Base-by-base conservation (phyloP, 1,139 yeast genomes). In the Petasospora fabianii region DNA sequence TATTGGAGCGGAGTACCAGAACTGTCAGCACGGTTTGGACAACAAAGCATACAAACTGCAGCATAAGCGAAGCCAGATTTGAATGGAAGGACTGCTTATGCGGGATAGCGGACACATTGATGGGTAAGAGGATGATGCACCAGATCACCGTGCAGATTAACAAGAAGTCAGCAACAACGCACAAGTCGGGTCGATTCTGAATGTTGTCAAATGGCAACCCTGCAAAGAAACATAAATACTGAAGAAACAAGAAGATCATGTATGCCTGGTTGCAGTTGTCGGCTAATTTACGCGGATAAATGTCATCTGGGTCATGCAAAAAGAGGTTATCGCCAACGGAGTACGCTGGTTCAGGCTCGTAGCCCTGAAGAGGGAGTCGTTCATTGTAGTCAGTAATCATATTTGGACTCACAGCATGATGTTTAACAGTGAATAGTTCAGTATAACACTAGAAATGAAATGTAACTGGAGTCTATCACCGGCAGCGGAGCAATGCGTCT, bases 121-220 rank as follows among this genome's bases (percentile, higher is more conserved):
- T 5, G 5, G 50, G 50, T 10, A 40, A 16, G 14, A 42, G 21
- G 27, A 41, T 15, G 20, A 37, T 18, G 35, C 44, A 39, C 11
- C 31, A 5, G 14, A 37, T 14, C 7, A 42, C 38, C 6, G 40
- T 30, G 26, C 60, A 36, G 8, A 64, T 39, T 30, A 62, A 53
- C 41, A 50, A 62, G n/a, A 62, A 40, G 24, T 55, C 52, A 5
- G 66, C 29, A 5, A 50, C 17, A 17, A 43, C 12, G n/a, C 45
- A 59, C 3, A 69, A 45, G 1, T 62, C 43, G 4, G 78, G 77
- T 20, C 73, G 53, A 38, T 69, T 63, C 24, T 60, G 62, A 8
- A 73, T 63, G 14, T 61, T 66, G 16, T 71, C 70, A 44, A 68
- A 68, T 1, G 77, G 75, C 26, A 70, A 65, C 3, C 66, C 62